Evolutionary conservation across 2,329 filamentous ascomycete species (phyloP), one percentile per base, ranked within the genome.

Genomic region (Monosporascus sp.): DNA sequence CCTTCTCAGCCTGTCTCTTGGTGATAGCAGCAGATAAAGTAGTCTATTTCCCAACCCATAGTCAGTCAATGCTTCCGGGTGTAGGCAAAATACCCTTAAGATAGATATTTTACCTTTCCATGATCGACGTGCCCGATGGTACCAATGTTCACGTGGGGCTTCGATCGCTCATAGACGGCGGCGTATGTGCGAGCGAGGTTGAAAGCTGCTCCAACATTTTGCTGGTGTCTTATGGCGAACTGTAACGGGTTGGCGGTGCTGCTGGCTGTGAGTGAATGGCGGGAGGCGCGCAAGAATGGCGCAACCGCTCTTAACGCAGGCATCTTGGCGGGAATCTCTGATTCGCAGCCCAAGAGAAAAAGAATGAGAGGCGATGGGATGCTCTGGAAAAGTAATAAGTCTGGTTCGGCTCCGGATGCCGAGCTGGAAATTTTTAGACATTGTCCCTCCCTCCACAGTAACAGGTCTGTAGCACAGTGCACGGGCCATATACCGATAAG

Each of bases 111-210:
- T 78, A 96, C 92, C 89, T 99, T 99, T 80, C 93, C 93, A 79
- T 99, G 93, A 84, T 99, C 94, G 77, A 99, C 94, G 81, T 99
- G 94, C 66, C 94, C 94, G 77, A 99, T 99, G 65, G 94, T 99
- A 89, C 94, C 94, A 70, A 99, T 94, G 79, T 99, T 99, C 63
- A 99, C 93, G 74, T 99, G 94, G 55, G 94, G 94, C 83, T 99
- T 99, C 70, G 80, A 86, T 70, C 94, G 86, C 82, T 95, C 85
- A 71, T 88, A 99, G 54, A 80, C 79, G 57, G 84, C 84, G 64
- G 84, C 84, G 64, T 87, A 87, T 69, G 78, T 78, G 63, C 84
- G 79, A 70, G 81, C 80, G 66, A 86, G 75, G 74, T 85, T 86
- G 67, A 87, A 77, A 63, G 86, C 79, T 59, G 82, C 80, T 62